A percentile compares a stretch with the other conserved stretches of the same genome.
Evolutionary conservation across 176 grass and related monocot species (phyloP).

Genomic region (Elymus sibiricus): DNA sequence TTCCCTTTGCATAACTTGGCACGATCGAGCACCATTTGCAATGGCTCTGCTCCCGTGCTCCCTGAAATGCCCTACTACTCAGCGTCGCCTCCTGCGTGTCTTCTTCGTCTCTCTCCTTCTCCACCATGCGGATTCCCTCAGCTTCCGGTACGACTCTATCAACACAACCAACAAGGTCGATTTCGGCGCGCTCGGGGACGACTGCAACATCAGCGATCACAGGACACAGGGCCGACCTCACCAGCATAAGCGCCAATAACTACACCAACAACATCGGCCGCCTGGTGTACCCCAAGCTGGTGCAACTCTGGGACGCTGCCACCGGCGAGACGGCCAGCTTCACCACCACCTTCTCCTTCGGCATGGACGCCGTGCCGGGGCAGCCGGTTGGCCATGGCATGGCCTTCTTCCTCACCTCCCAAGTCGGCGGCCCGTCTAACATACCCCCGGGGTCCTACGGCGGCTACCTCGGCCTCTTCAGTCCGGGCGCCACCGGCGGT

Average conservation of each 20-base stretch:
- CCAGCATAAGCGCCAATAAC: background rate
- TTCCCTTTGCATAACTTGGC: background rate
- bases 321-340: background rate
- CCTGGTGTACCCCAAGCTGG: background rate
- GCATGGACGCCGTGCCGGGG: background rate
- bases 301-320: background rate
- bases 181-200: background rate
- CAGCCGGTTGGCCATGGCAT: slow-evolving; percentile 12
- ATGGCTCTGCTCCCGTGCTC: background rate
- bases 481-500: background rate
- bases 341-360: slow-evolving; percentile 2
- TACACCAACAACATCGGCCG: background rate
- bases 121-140: background rate
- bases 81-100: background rate
- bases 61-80: background rate
- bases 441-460: background rate
- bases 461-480: slow-evolving; percentile 20
- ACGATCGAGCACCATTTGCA: background rate
- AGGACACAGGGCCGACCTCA: background rate
- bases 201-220: background rate
- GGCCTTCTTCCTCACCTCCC: slow-evolving; percentile 27
- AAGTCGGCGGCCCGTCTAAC: background rate
- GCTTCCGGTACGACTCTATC: background rate
- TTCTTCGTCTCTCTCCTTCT: background rate
- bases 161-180: background rate